These are phyloP conservation scores for Tricholoma saponaceum DNA, from an alignment of 768 basidiomycete genomes.

Conservation along the genomic window DNA sequence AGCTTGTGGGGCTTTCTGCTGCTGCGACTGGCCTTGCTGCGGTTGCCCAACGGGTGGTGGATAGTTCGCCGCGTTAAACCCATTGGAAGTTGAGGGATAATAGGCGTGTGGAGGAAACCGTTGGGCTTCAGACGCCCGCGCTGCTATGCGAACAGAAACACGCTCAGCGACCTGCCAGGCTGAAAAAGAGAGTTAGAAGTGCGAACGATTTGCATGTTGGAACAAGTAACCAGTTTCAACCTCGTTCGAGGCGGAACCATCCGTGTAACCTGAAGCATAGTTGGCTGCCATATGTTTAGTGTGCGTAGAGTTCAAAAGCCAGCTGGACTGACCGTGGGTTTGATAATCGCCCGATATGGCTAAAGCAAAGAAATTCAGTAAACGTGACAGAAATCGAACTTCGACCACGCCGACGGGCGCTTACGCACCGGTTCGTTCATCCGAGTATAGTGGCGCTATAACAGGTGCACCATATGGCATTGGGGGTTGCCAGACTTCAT, in stretches of 20 bases:
- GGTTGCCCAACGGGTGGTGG: slow-evolving; percentile 2
- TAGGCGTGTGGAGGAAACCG: slow-evolving; percentile 10
- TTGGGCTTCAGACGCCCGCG: slow-evolving; percentile 34
- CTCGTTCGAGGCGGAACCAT: slow-evolving; percentile 26
- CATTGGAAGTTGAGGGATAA: slow-evolving; percentile 7
- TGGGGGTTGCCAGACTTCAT: slow-evolving; percentile 28
- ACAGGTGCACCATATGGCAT: slow-evolving; percentile 41
- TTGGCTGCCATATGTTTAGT: slow-evolving; percentile 9
- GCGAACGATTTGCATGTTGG: slow-evolving; percentile 10
- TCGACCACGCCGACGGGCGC: background rate
- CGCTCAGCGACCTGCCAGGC: slow-evolving; percentile 53
- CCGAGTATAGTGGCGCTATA: slow-evolving; percentile 48
- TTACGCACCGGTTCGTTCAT: slow-evolving; percentile 52
- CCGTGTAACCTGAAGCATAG: slow-evolving; percentile 26
- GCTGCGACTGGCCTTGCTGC: background rate
- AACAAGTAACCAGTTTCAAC: slow-evolving; percentile 24
- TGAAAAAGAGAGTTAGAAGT: slow-evolving; percentile 19
- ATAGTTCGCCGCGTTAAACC: slow-evolving; percentile 6
- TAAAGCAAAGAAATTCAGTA: slow-evolving; percentile 15
- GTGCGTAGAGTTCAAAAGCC: background rate
- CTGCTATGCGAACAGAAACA: slow-evolving; percentile 55
- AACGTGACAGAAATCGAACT: slow-evolving; percentile 1
- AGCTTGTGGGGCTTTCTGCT: slow-evolving; percentile 1
- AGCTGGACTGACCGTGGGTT: slow-evolving; percentile 29
- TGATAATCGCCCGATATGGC: slow-evolving; percentile 41